Base-by-base conservation (phyloP, 805 yeast genomes). In the Candida boleticola region DNA sequence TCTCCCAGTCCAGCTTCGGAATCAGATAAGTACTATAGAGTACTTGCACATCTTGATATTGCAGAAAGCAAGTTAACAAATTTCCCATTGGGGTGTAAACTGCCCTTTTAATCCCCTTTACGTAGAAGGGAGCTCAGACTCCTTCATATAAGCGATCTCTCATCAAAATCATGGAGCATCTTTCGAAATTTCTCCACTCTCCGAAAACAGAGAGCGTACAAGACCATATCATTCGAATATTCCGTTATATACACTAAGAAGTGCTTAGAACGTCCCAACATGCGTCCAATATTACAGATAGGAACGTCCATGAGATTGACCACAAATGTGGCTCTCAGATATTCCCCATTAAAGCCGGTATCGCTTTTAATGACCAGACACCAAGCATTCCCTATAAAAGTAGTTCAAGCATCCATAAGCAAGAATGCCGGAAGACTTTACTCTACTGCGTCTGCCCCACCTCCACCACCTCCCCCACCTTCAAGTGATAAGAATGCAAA, bases 391-490 rank as follows among this genome's bases (percentile, higher is more conserved):
- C 10, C 27, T 7, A 23, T 11, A 23, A 23, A 11, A 23, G 11
- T n/a, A n/a, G n/a, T n/a, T n/a, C n/a, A n/a, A n/a, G n/a, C n/a
- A n/a, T n/a, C n/a, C n/a, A n/a, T n/a, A n/a, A n/a, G n/a, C n/a
- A n/a, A n/a, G n/a, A n/a, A n/a, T n/a, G n/a, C n/a, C n/a, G n/a
- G 27, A 7, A 23, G 18, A 11, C 20, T 10, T n/a, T 35, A 25
- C 27, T 35, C 37, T n/a, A 22, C 16, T 9, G 29, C 16, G 11
- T 5, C 30, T 52, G 49, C 43, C 51, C 60, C 68, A 13, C 63
- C 68, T 26, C 68, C 69, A 9, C 68, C 72, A n/a, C 69, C 71
- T 9, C 71, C 68, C 2, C 63, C 63, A 4, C 61, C 65, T 13
- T 49, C 61, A 5, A 41, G 53, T 2, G 71, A 68, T 41, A 67